Evolutionary conservation across 192 early-diverging fungal species (phyloP), one percentile per base, ranked within the genome.

Genomic region (Entomortierella lignicola): DNA sequence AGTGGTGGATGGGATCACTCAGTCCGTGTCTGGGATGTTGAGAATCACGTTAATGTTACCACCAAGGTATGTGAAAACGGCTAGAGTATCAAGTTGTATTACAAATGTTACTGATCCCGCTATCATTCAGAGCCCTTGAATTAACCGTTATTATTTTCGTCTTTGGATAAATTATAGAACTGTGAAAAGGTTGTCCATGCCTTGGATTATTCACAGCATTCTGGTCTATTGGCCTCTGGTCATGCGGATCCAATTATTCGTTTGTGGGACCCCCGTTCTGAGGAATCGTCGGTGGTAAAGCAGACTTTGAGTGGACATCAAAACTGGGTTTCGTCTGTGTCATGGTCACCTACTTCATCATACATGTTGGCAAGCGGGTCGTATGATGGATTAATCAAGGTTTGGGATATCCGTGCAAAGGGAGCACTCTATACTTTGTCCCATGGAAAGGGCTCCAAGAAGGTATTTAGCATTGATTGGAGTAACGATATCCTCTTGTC

Each of bases 381-480:
- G 31, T 95, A 97, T 71, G 98, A 99, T 81, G 84, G 89, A 42
- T 86, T 92, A 8, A 79, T 98, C 60, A 92, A 93, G 72, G 89
- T 99, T 26, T 98, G 97, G 97, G 98, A 99, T 81, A 92, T 98
- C 26, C 91, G 98, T 63, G 93, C 91, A 80, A 92, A 90, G 63
- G 91, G 89, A 7, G 89, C 94, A 32, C 73, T 97, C 68, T 96
- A 97, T 80, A 91, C 92, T 6, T 72, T 97, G 41, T 60, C 65
- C 11, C 66, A 80, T 27, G 55, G 60, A 60, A 72, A 65, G 47
- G 81, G 68, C 31, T 43, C 63, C 13, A 83, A 85, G 59, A 96
- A 96, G 81, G 77, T 95, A 20, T 88, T 94, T 48, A 85, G 80
- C 69, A 85, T 96, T 21, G 86, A 90, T 71, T 95, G 94, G 94